These are phyloP conservation scores for Pholiota molesta DNA, from an alignment of 768 basidiomycete genomes.

Conservation along the genomic window DNA sequence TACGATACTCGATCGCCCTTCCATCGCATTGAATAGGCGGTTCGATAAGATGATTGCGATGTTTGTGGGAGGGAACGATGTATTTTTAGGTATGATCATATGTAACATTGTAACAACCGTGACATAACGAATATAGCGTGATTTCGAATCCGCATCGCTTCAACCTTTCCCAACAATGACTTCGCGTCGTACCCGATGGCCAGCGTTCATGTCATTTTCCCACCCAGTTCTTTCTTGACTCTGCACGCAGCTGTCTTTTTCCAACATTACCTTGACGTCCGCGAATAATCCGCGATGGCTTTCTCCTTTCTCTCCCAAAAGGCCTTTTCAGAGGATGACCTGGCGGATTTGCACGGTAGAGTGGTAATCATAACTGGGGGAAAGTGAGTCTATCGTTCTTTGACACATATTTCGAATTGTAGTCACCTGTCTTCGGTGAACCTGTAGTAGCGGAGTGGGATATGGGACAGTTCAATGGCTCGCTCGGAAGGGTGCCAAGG, in stretches of 20 bases:
- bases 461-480: conserved; percentile 40
- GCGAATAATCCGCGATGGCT: not conserved
- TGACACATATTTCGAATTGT: not conserved
- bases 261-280: not conserved
- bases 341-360: conserved; percentile 48
- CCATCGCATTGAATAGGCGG: too few species aligned
- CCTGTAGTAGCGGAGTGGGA: conserved; percentile 36
- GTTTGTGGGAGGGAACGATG: not conserved
- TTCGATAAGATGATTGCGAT: not conserved
- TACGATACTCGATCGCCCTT: too few species aligned
- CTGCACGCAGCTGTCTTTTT: not conserved
- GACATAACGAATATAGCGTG: not conserved
- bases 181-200: too few species aligned
- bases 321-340: conserved; percentile 35
- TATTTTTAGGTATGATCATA: not conserved
- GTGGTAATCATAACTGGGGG: conserved; percentile 55
- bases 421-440: too few species aligned
- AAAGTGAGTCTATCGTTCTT: conserved; percentile 34
- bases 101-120: too few species aligned
- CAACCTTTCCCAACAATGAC: too few species aligned
- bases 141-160: not conserved
- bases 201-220: too few species aligned
- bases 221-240: not conserved
- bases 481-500: conserved; percentile 45
- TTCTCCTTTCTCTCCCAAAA: not conserved